Evolutionary conservation across 2,329 filamentous ascomycete species (phyloP).

Genomic region (Aspergillus sp.): DNA sequence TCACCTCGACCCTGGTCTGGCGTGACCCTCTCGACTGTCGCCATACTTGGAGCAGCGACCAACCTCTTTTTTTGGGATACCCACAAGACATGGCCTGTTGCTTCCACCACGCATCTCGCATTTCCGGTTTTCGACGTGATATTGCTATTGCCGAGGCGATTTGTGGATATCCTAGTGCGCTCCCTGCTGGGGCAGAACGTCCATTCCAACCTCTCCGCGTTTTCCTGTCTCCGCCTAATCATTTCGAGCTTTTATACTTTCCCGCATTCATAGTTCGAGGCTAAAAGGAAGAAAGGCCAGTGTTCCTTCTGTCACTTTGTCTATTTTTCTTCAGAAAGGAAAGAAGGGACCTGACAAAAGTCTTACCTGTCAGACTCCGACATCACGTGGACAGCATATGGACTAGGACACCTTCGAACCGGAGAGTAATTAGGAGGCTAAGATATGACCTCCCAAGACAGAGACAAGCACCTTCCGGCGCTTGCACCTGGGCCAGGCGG

Average conservation of each 20-base stretch:
- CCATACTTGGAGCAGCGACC: neutral
- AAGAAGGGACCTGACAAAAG: neutral
- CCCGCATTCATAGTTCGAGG: neutral
- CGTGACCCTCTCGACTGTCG: neutral
- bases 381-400: neutral
- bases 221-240: neutral
- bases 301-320: neutral
- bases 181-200: too few species aligned
- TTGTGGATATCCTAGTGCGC: too few species aligned
- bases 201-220: neutral
- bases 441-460: constrained; percentile 14
- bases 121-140: neutral
- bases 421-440: neutral
- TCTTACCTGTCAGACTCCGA: neutral
- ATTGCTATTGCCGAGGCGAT: neutral
- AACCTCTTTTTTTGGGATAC: neutral
- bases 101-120: neutral
- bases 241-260: too few species aligned
- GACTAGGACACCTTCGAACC: neutral
- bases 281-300: neutral
- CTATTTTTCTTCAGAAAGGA: neutral
- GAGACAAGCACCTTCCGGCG: constrained; percentile 18
- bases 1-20: neutral
- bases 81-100: neutral
- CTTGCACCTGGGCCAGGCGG: constrained; percentile 23